Base-by-base conservation (phyloP, 2,329 filamentous ascomycete genomes). In the Pyrenochaeta sp. region DNA sequence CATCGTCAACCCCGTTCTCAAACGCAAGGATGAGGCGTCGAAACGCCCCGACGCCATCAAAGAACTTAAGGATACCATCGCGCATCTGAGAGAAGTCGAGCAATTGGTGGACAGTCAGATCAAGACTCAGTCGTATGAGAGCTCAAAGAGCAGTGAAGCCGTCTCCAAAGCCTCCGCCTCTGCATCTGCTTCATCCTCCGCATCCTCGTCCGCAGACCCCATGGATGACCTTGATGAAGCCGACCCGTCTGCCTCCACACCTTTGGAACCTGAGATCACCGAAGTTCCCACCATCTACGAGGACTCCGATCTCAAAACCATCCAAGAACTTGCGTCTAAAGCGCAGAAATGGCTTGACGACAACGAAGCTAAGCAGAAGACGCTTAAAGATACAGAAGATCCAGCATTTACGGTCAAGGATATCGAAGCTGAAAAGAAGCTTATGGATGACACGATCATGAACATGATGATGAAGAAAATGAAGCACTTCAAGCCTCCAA, bases 191-290 rank as follows among this genome's bases (percentile, higher is more conserved):
- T 25, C 84, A 2, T 80, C 75, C 55, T 39, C 36, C 13, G 75
- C 82, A 19, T 73, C 85, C 5, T 79, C 85, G 15, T 75, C 78
- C 2, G 76, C 83, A 1, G 74, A 77, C 50, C 62, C 71, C 2
- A 88, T 91, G 69, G 91, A 88, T 34, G 90, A 88, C n/a, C 86
- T 95, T 0, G 93, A 96, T 62, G 92, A 95, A 2, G 90, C 92
- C 72, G 69, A 85, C 74, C 66, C 80, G 3, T 75, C 77, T 9
- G 73, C 79, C 5, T 77, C 76, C 6, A 67, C 68, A 43, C 57
- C 72, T 12, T 62, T 65, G 4, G 63, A 69, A 28, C 59, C 68
- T 13, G 64, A 67, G n/a, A 62, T 75, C 36, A 72, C 72, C 15
- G 65, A 73, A 28, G 68, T 73, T 5, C 61, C 68, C 1, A 70